Evolutionary conservation across 1,284 basidiomycete species (phyloP), one percentile per base, ranked within the genome.

Genomic region (Rhodotorula sp.): DNA sequence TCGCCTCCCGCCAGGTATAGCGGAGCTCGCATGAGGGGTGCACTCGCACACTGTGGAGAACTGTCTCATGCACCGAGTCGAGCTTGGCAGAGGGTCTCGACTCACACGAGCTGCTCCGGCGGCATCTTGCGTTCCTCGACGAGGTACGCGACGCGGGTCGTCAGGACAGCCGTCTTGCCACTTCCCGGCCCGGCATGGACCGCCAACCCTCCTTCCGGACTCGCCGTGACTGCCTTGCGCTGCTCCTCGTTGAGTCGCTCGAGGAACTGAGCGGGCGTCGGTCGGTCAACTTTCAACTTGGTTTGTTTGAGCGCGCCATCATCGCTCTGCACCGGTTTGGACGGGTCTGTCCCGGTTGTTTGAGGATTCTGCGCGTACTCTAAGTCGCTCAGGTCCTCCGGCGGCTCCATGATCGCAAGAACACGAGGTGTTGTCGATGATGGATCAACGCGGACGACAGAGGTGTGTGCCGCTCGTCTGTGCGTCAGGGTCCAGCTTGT

Each of bases 111-210:
- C 16, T 75, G 66, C 56, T 76, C 66, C 1, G 77, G 75, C n/a
- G 62, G 45, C n/a, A 79, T 70, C 21, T 48, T 43, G 43, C 66
- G 70, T 47, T 69, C 49, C 59, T 87, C 81, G 50, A 93, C 87
- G 28, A 95, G 83, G 79, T 92, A 85, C 0, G 89, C 91, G 50
- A 93, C 90, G 21, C 92, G 85, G 52, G 87, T 87, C 3, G 90
- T 93, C 28, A 95, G 81, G n/a, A 91, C 89, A 81, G 89, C 78
- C 0, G 83, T 83, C 76, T 85, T 85, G 47, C 82, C 82, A 5
- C 59, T 64, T 5, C 68, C 66, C 3, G 92, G 92, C 6, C 91
- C 91, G 31, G 91, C 92, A 3, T 93, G 83, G 62, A 94, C 92
- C 79, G 93, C 91, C 0, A 93, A 82, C 0, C 91, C 89, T 26